These are phyloP conservation scores for Heliocybe sulcata DNA, from an alignment of 1,284 basidiomycete species.

Conservation along the genomic window DNA sequence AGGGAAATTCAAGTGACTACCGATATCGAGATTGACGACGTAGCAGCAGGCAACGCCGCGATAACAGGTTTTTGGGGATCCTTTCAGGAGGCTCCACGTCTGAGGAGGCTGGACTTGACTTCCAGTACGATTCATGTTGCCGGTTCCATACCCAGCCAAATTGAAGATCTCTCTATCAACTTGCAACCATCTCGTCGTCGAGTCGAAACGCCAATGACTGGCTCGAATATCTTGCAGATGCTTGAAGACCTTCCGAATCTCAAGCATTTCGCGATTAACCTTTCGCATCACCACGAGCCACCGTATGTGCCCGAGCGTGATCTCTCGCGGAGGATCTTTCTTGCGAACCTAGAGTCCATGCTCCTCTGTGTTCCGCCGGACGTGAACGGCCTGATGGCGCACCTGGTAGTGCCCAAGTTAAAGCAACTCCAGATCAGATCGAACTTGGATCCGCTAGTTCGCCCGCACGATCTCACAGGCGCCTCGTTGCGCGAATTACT, in stretches of 20 bases:
- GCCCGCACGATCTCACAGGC: constrained; percentile 30
- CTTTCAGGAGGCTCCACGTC: constrained; percentile 27
- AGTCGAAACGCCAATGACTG: constrained; percentile 17
- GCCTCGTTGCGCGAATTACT: constrained; percentile 34
- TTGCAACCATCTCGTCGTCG: constrained; percentile 14
- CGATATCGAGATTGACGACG: not conserved
- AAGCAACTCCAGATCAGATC: constrained; percentile 36
- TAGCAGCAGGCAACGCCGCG: constrained; percentile 6
- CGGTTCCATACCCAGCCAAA: constrained; percentile 24
- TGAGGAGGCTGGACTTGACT: constrained; percentile 24
- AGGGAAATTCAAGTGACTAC: not conserved
- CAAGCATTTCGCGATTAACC: constrained; percentile 30
- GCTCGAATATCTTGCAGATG: constrained; percentile 17
- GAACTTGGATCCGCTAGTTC: constrained; percentile 28
- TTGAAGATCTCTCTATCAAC: constrained; percentile 28
- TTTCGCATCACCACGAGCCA: constrained; percentile 27
- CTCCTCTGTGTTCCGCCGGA: constrained; percentile 33
- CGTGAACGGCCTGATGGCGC: constrained; percentile 34
- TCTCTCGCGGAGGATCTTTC: constrained; percentile 19
- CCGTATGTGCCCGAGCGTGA: constrained; percentile 25
- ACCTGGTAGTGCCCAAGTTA: constrained; percentile 36
- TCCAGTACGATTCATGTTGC: constrained; percentile 28
- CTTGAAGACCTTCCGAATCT: constrained; percentile 22
- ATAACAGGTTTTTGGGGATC: constrained; percentile 21
- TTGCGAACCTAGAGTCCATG: constrained; percentile 32